These are phyloP conservation scores for Hirschfeldia incana DNA, from an alignment of 345 rosid species.

Conservation along the genomic window DNA sequence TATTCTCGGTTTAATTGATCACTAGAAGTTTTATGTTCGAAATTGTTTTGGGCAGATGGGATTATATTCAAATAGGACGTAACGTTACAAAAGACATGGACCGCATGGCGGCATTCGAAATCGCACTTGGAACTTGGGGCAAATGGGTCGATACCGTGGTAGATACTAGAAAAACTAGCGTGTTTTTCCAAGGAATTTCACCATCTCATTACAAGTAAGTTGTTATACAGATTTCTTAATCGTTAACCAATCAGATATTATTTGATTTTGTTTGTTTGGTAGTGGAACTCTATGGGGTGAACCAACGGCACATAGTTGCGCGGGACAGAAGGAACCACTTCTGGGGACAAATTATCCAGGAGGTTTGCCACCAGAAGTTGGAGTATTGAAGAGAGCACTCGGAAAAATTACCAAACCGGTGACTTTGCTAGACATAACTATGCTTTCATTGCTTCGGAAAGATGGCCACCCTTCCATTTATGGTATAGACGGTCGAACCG, in stretches of 20 bases:
- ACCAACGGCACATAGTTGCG: constrained; percentile 57
- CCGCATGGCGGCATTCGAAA: constrained; percentile 65
- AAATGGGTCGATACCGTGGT: constrained; percentile 68
- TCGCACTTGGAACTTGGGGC: constrained; percentile 73
- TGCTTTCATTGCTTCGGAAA: constrained; percentile 72
- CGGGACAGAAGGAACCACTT: constrained; percentile 62
- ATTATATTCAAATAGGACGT: constrained; percentile 51
- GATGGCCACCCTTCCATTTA: constrained; percentile 90
- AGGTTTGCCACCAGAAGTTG: constrained; percentile 56
- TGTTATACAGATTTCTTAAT: neutral
- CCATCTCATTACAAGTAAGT: constrained; percentile 81
- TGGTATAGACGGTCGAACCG: constrained; percentile 51
- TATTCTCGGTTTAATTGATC: neutral
- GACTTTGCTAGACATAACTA: constrained; percentile 65
- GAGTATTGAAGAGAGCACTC: constrained; percentile 56
- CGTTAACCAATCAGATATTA: neutral
- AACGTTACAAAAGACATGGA: constrained; percentile 63
- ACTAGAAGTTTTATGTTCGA: neutral
- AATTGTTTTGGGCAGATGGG: constrained; percentile 60
- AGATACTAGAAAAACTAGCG: constrained; percentile 54
- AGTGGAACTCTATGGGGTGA: constrained; percentile 74
- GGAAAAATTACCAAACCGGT: constrained; percentile 50
- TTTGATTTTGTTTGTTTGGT: neutral
- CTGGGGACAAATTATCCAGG: constrained; percentile 63
- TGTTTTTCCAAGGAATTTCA: constrained; percentile 83